Percentiles rank a stretch among this genome's conserved stretches.
Conservation (phyloP, 179 eudicot species). For the Pouteria campechiana region DNA sequence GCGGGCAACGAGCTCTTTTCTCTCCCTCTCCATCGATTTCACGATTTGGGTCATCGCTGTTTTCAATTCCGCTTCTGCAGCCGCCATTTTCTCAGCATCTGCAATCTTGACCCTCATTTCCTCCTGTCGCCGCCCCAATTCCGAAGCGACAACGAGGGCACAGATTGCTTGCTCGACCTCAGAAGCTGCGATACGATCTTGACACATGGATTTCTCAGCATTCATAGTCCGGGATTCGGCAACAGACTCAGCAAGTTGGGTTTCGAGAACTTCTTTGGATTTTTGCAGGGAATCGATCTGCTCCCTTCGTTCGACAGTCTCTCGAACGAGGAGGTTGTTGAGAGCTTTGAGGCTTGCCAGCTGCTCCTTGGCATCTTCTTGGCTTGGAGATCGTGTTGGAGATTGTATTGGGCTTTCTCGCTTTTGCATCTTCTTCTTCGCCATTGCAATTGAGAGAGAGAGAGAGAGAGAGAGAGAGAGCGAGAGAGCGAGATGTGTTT, state of each 20-base stretch:
- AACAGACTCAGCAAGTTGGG: slow-evolving; percentile 28
- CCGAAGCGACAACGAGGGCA: slow-evolving; percentile 20
- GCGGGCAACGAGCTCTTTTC: slow-evolving; percentile 15
- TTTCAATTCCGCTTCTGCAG: slow-evolving; percentile 1
- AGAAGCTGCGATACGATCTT: slow-evolving; percentile 8
- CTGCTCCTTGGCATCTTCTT: slow-evolving; percentile 26
- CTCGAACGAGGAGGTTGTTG: slow-evolving; percentile 34
- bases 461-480: too few species aligned
- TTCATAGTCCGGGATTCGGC: slow-evolving; percentile 18
- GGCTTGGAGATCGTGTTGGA: too few species aligned
- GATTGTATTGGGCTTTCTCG: too few species aligned
- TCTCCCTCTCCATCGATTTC: slow-evolving; percentile 9
- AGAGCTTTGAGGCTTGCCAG: slow-evolving; percentile 43
- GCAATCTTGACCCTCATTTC: too few species aligned
- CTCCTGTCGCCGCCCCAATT: slow-evolving; percentile 8
- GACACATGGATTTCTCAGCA: slow-evolving; percentile 30
- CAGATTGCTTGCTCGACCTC: slow-evolving; percentile 29
- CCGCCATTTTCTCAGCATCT: slow-evolving; percentile 1
- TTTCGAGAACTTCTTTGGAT: slow-evolving; percentile 32
- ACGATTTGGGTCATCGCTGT: too few species aligned
- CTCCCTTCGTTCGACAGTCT: slow-evolving; percentile 41
- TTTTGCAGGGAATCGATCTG: slow-evolving; percentile 33
- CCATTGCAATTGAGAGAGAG: too few species aligned
- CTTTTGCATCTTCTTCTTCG: too few species aligned
- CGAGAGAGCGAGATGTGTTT: too few species aligned